Percentiles rank a stretch among this genome's conserved stretches.
These are phyloP conservation scores for Paragyromitra xinjiangensis DNA, from an alignment of 495 filamentous ascomycete species.

Conservation along the genomic window DNA sequence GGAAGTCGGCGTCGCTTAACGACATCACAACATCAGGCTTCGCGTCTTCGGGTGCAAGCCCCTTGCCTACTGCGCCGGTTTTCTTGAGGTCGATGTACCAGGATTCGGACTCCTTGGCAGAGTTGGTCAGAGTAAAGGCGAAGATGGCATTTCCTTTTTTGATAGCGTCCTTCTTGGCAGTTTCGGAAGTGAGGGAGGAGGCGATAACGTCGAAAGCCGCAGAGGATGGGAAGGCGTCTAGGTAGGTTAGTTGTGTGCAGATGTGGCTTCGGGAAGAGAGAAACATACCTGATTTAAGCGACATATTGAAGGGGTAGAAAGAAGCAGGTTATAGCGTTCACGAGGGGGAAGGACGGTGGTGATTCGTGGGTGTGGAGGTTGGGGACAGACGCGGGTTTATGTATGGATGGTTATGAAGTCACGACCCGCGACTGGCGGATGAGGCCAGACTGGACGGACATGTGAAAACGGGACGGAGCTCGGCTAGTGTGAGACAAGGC, in stretches of 20 bases:
- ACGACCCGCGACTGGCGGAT: background rate
- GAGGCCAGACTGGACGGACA: background rate
- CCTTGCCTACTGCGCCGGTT: conserved; percentile 82
- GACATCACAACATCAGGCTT: conserved; percentile 87
- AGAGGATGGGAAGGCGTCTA: conserved; percentile 90
- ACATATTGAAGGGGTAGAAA: background rate
- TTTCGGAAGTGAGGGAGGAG: conserved; percentile 71
- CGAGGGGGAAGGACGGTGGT: background rate
- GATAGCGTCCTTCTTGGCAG: conserved; percentile 82
- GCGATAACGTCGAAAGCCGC: conserved; percentile 90
- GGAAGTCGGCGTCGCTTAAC: conserved; percentile 88
- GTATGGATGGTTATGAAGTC: conserved; percentile 1
- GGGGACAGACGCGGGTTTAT: background rate
- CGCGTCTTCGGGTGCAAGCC: conserved; percentile 69
- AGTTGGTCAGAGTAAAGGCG: conserved; percentile 91
- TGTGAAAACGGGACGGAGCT: conserved; percentile 10
- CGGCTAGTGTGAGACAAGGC: background rate
- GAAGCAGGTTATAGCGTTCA: background rate
- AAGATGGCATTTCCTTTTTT: conserved; percentile 88
- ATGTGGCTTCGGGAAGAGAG: background rate
- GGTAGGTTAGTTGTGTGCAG: background rate
- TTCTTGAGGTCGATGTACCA: conserved; percentile 98
- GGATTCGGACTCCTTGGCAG: conserved; percentile 74
- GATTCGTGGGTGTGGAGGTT: background rate
- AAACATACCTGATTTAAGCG: conserved; percentile 4